A percentile compares a stretch with the other conserved stretches of the same genome.
Conservation (phyloP, 2,329 filamentous ascomycete genomes). For the Herpomyces periplanetae region DNA sequence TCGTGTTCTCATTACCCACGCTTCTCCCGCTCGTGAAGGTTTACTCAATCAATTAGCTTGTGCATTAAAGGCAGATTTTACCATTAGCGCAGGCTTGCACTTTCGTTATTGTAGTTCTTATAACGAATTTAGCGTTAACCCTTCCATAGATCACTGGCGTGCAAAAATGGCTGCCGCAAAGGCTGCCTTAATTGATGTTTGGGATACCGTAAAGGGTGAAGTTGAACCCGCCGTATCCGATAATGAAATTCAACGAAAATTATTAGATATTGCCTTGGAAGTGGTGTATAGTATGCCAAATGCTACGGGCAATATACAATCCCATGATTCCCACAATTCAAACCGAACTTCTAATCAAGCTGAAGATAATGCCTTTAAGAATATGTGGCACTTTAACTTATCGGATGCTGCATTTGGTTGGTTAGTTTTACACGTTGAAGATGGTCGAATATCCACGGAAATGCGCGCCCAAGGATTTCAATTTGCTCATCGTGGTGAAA, state of each 20-base stretch:
- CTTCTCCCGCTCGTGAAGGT: conserved; percentile 76
- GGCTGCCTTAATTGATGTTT: conserved; percentile 93
- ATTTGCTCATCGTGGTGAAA: conserved; percentile 73
- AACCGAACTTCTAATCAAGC: conserved; percentile 59
- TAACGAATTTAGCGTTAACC: conserved; percentile 97
- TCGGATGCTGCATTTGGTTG: conserved; percentile 91
- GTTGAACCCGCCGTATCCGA: conserved; percentile 75
- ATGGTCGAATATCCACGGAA: conserved; percentile 79
- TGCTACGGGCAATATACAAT: conserved; percentile 19
- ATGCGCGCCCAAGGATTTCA: conserved; percentile 98
- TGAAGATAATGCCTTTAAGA: conserved; percentile 96
- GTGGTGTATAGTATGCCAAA: conserved; percentile 94
- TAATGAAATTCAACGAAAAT: conserved; percentile 68
- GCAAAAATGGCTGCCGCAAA: conserved; percentile 93
- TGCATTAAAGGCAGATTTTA: conserved; percentile 88
- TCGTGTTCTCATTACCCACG: conserved; percentile 78
- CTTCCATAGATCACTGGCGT: conserved; percentile 83
- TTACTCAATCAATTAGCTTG: conserved; percentile 92
- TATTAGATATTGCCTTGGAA: conserved; percentile 57
- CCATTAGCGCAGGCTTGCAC: conserved; percentile 77
- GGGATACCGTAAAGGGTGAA: conserved; percentile 89
- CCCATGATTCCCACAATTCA: no score
- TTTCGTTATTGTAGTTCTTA: conserved; percentile 97
- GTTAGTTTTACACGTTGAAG: conserved; percentile 71
- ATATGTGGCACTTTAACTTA: conserved; percentile 99